Percentiles rank a stretch among this genome's conserved stretches.
Evolutionary conservation across 495 filamentous ascomycete genomes (phyloP).

Genomic region (Podospora pseudocomata): DNA sequence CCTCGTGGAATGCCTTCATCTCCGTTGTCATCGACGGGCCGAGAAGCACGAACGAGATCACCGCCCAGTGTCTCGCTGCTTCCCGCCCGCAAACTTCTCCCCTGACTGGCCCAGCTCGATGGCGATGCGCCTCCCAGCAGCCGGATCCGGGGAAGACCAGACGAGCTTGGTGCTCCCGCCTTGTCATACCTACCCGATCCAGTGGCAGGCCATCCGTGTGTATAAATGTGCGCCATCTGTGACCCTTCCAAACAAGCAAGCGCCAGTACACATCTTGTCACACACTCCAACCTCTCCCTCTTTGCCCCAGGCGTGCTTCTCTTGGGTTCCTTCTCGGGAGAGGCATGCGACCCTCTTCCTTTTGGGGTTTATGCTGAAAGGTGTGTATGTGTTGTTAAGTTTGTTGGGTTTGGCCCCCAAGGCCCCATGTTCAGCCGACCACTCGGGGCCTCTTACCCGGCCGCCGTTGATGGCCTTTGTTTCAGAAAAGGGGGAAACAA

Average conservation of each 20-base stretch:
- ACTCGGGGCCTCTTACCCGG: neutral
- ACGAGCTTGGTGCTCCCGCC: neutral
- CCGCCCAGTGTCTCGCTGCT: conserved; percentile 12
- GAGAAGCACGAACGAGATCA: conserved; percentile 7
- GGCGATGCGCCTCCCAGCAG: conserved; percentile 1
- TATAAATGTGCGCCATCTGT: neutral
- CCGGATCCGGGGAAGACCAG: conserved; percentile 5
- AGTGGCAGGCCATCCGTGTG: neutral
- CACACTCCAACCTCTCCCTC: neutral
- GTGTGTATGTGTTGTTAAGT: neutral
- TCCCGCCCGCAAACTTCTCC: neutral
- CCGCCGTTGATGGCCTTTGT: neutral
- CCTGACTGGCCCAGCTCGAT: neutral
- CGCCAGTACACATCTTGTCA: neutral
- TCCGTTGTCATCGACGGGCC: conserved; percentile 11
- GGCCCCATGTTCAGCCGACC: neutral
- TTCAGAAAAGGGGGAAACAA: neutral
- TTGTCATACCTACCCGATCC: conserved; percentile 13
- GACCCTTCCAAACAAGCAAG: neutral
- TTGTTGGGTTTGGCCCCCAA: neutral
- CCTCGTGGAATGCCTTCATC: conserved; percentile 18
- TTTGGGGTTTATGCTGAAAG: neutral
- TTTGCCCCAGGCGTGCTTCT: neutral
- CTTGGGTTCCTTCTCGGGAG: neutral
- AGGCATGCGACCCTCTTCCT: neutral